Conservation (phyloP, 176 grass and related monocot species). For the Rhynchospora tenuis region DNA sequence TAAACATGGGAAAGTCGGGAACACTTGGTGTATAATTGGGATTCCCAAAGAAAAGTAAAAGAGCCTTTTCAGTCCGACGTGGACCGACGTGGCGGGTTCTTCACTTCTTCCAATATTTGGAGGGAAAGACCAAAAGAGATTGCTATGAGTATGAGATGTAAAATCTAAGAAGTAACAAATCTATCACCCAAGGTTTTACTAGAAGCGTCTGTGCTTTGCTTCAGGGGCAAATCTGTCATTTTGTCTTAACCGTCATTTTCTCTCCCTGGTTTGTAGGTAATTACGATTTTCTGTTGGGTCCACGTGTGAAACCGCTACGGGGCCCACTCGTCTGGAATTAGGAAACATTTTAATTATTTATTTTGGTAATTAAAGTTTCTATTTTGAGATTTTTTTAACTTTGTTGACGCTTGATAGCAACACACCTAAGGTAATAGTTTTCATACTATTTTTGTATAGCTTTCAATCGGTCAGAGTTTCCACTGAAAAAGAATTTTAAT, state of each 20-base stretch:
- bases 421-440: neutral
- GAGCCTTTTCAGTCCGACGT: neutral
- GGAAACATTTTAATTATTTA: neutral
- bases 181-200: neutral
- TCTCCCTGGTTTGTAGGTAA: neutral
- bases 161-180: neutral
- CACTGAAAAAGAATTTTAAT: neutral
- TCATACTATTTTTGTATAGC: neutral
- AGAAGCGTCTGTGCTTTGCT: neutral
- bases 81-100: neutral
- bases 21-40: neutral
- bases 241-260: neutral
- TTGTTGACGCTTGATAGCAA: neutral
- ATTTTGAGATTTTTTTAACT: neutral
- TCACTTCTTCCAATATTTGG: neutral
- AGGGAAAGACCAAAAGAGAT: neutral
- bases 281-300: neutral
- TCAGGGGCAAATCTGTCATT: neutral
- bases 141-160: neutral
- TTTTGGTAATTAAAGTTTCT: neutral
- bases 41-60: neutral
- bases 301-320: neutral
- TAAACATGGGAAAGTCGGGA: neutral
- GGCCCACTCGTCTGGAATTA: neutral
- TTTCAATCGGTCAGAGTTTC: neutral